phyloP scores from a whole-genome alignment of 306 rosid species.

The Benincasa hispida region DNA sequence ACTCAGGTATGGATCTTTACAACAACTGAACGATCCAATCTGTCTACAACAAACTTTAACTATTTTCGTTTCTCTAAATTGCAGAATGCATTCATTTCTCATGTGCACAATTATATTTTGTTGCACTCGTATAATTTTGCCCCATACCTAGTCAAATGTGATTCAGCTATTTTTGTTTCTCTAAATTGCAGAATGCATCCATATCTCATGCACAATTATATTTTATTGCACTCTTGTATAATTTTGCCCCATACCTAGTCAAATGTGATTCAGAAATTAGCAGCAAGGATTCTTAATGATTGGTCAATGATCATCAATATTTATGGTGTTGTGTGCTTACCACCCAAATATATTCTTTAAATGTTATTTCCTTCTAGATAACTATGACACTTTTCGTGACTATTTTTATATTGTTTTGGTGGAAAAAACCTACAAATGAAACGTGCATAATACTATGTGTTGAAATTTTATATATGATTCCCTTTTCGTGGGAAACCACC shows the following conservation, averaged over 20 bases:
- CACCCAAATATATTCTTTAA: neutral
- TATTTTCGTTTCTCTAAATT: neutral
- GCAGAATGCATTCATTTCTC: neutral
- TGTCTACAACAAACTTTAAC: neutral
- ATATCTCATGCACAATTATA: neutral
- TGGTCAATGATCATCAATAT: neutral
- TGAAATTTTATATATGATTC: neutral
- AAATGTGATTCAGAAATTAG: neutral
- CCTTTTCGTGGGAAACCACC: neutral
- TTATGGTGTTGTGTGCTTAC: neutral
- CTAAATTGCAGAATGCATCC: neutral
- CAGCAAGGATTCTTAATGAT: neutral
- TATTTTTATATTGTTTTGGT: neutral
- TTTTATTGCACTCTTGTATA: neutral
- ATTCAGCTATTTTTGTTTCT: neutral
- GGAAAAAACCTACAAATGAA: neutral
- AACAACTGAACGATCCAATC: neutral
- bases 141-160: no score
- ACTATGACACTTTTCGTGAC: neutral
- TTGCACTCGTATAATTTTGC: neutral
- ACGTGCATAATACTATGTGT: neutral
- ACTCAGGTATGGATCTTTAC: slow-evolving; percentile 29
- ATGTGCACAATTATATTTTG: neutral
- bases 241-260: neutral
- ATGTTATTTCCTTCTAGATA: neutral